Evolutionary conservation across 1,139 yeast genomes (phyloP), one percentile per base, ranked within the genome.

Genomic region (Nadsonia commutata): DNA sequence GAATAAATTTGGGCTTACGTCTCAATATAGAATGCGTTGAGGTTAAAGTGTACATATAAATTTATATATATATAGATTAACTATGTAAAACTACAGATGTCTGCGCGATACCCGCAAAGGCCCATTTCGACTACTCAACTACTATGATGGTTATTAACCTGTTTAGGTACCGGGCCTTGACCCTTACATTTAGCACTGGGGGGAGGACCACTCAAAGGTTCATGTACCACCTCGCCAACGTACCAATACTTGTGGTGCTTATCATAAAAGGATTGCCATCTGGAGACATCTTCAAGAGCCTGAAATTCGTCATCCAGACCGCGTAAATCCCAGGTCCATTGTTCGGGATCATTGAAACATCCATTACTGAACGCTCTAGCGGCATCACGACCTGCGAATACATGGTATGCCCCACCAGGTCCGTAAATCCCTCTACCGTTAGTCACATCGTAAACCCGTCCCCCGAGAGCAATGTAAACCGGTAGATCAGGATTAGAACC

Each of bases 351-450:
- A 38, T 63, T 58, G 51, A 83, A 74, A 54, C 94, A 83, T 3
- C 93, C 93, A 1, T 90, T 83, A 3, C 77, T 80, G 53, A 74
- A 78, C 20, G 85, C 85, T 40, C 94, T 63, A 0, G 90, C 80
- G 39, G 76, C 72, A 56, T 84, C 94, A 40, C 63, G 64, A 0
- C 94, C 94, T 20, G 78, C 70, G 54, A 84, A 73, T 43, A 68
- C 63, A 3, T 65, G 57, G 56, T 83, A 83, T 1, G 78, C 59
- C 0, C 86, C 86, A 1, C 67, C 64, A 0, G 82, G 80, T 0
- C 85, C 85, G 56, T 84, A 83, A 1, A 78, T 63, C 2, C 56
- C 60, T 2, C 68, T 63, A n/a, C 73, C 65, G 0, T 70, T 59
- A 2, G 76, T 61, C 2, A 83, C 94, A 54, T 83, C 94, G 57